Conservation (phyloP, 306 rosid species). For the Quercus wislizeni region DNA sequence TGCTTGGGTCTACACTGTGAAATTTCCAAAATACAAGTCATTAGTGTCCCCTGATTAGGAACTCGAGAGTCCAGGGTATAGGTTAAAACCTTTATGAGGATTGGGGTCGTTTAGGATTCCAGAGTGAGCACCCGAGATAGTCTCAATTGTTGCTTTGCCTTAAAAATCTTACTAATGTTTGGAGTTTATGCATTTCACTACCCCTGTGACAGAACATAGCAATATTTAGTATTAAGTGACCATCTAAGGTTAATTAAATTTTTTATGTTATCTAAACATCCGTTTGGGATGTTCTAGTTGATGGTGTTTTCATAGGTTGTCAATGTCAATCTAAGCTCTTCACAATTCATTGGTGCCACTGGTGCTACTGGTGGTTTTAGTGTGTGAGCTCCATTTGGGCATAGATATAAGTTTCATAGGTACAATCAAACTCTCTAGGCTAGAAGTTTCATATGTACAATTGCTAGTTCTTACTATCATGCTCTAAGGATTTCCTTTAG, state of each 20-base stretch:
- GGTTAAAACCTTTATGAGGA: not conserved
- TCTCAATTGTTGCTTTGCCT: not conserved
- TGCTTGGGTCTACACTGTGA: not conserved
- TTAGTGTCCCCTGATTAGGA: not conserved
- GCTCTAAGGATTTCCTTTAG: not conserved
- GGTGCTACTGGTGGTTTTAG: no score
- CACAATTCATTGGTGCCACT: no score
- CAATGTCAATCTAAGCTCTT: no score
- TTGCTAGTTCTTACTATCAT: not conserved
- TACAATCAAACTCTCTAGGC: not conserved
- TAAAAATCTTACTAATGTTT: not conserved
- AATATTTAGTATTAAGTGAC: not conserved
- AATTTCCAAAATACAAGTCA: not conserved
- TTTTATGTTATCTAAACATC: not conserved
- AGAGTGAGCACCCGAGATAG: not conserved
- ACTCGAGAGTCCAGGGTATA: no score
- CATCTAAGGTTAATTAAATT: not conserved
- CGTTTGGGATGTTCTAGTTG: not conserved
- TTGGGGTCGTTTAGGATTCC: not conserved
- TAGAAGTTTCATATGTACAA: not conserved
- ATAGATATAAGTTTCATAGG: not conserved
- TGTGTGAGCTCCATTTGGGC: not conserved
- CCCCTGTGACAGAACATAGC: not conserved
- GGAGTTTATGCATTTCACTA: not conserved
- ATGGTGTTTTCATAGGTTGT: not conserved